Percentiles rank a stretch among this genome's conserved stretches.
Evolutionary conservation across 805 yeast genomes (phyloP).

Genomic region (Candida suzukii): DNA sequence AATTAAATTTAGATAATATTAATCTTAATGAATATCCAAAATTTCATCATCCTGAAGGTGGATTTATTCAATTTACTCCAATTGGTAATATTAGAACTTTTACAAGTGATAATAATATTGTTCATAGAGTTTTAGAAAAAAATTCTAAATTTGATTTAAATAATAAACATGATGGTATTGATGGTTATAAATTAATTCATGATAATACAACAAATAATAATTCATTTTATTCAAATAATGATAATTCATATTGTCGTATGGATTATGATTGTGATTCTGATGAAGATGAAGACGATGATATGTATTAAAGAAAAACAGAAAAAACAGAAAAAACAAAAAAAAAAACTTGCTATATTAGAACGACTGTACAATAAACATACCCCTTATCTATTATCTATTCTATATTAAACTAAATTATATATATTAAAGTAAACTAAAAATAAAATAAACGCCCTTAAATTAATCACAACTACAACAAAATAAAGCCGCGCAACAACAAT

Average conservation of each 20-base stretch:
- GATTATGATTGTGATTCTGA: constrained; percentile 22
- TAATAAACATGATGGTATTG: constrained; percentile 26
- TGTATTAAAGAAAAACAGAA: too few relatives aligned
- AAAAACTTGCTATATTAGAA: too few relatives aligned
- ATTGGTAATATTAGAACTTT: constrained; percentile 50
- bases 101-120: constrained; percentile 34
- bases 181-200: constrained; percentile 26
- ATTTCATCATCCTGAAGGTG: constrained; percentile 57
- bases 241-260: constrained; percentile 3
- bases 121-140: constrained; percentile 43
- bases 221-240: constrained; percentile 8
- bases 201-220: constrained; percentile 9
- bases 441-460: too few relatives aligned
- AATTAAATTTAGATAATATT: constrained; percentile 20
- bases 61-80: constrained; percentile 53
- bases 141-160: constrained; percentile 26
- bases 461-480: too few relatives aligned
- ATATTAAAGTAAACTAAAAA: too few relatives aligned
- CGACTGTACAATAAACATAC: too few relatives aligned
- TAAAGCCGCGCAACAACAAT: too few relatives aligned
- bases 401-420: too few relatives aligned
- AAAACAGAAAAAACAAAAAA: too few relatives aligned
- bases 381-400: too few relatives aligned
- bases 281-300: too few relatives aligned
- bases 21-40: constrained; percentile 43